These are phyloP conservation scores for Zymoseptoria brevis DNA, from an alignment of 2,329 filamentous ascomycete species.

Conservation along the genomic window DNA sequence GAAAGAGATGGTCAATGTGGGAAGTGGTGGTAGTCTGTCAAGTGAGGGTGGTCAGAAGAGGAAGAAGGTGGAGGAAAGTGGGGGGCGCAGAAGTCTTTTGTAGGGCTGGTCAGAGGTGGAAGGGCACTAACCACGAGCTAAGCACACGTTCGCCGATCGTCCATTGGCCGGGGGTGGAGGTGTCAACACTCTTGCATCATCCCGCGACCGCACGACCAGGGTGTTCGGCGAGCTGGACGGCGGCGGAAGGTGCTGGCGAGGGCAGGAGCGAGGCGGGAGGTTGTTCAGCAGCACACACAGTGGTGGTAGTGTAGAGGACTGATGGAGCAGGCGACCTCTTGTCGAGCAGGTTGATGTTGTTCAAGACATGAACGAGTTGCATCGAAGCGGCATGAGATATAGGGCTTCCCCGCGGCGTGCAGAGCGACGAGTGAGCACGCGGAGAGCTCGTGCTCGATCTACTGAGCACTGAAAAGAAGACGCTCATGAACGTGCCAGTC, in stretches of 20 bases:
- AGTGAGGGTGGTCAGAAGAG: neutral
- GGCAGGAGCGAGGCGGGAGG: neutral
- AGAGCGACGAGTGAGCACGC: neutral
- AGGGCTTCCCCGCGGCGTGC: neutral
- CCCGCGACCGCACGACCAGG: neutral
- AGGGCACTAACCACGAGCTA: neutral
- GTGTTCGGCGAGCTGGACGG: neutral
- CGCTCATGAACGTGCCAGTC: neutral
- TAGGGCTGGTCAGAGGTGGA: neutral
- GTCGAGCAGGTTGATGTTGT: neutral
- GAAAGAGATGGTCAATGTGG: neutral
- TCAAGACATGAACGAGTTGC: neutral
- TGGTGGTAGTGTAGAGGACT: neutral
- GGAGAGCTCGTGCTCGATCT: neutral
- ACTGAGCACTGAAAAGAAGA: neutral
- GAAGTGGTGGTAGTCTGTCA: neutral
- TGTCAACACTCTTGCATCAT: neutral
- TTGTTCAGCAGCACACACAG: neutral
- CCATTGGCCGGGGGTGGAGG: neutral
- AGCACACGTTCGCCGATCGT: neutral
- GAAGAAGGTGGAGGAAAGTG: neutral
- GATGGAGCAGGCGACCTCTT: neutral
- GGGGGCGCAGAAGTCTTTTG: neutral
- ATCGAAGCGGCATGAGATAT: neutral
- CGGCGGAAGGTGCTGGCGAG: neutral